Percentiles rank a stretch among this genome's conserved stretches.
phyloP scores from a whole-genome alignment of 345 rosid genomes.

The Populus deltoides region DNA sequence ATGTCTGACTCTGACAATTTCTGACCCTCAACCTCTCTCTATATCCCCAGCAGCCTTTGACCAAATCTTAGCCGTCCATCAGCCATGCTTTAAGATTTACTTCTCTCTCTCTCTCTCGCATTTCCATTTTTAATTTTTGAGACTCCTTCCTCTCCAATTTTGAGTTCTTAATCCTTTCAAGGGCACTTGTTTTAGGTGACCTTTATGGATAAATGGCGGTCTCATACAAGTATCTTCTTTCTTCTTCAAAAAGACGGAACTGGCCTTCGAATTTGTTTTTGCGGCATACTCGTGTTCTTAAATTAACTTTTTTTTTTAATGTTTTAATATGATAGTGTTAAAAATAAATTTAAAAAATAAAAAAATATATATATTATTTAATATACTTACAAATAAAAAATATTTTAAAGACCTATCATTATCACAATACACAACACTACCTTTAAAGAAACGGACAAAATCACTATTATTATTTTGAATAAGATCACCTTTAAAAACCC shows the following conservation, averaged over 20 bases:
- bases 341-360: too few species aligned
- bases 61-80: slow-evolving; percentile 54
- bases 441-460: background rate
- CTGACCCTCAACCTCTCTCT: background rate
- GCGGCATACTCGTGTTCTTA: too few species aligned
- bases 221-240: background rate
- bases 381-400: too few species aligned
- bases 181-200: background rate
- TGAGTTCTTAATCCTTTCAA: background rate
- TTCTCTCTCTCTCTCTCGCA: too few species aligned
- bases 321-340: too few species aligned
- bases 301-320: too few species aligned
- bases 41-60: slow-evolving; percentile 44
- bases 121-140: background rate
- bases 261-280: background rate
- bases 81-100: background rate
- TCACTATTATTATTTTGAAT: background rate
- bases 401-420: too few species aligned
- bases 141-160: background rate
- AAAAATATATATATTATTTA: too few species aligned
- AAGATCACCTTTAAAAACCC: background rate
- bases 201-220: background rate
- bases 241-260: background rate
- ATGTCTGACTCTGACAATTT: slow-evolving; percentile 40
- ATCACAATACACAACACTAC: too few species aligned